These are phyloP conservation scores for Arabidopsis suecica DNA, from an alignment of 345 rosid species.

Conservation along the genomic window DNA sequence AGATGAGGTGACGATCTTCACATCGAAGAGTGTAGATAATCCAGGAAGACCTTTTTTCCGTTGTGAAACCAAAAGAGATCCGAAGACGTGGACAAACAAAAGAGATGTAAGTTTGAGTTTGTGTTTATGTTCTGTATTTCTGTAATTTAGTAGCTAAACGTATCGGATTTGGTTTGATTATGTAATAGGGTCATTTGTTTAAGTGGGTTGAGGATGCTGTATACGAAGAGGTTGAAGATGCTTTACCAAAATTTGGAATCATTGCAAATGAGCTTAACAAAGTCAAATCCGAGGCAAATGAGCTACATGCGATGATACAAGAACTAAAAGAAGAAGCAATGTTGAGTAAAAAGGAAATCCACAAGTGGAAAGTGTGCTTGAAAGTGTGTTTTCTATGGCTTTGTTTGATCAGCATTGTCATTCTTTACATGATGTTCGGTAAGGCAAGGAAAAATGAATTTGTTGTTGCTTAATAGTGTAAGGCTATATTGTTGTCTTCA, in stretches of 20 bases:
- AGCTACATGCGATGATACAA: background rate
- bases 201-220: background rate
- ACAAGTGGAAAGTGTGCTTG: background rate
- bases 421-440: background rate
- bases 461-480: too few species aligned
- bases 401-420: background rate
- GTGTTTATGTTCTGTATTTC: too few species aligned
- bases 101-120: too few species aligned
- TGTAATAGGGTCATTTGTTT: background rate
- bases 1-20: too few species aligned
- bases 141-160: too few species aligned
- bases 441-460: background rate
- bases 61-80: too few species aligned
- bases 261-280: background rate
- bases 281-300: background rate
- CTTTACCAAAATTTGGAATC: background rate
- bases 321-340: background rate
- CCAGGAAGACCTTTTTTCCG: too few species aligned
- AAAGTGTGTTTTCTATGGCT: background rate
- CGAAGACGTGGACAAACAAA: too few species aligned
- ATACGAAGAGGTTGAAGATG: background rate
- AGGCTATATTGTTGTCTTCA: too few species aligned
- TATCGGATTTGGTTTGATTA: too few species aligned
- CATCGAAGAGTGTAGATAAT: too few species aligned
- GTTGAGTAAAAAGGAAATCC: background rate